Conservation (phyloP, 106 monocot genomes). For the Dioscorea dumetorum region DNA sequence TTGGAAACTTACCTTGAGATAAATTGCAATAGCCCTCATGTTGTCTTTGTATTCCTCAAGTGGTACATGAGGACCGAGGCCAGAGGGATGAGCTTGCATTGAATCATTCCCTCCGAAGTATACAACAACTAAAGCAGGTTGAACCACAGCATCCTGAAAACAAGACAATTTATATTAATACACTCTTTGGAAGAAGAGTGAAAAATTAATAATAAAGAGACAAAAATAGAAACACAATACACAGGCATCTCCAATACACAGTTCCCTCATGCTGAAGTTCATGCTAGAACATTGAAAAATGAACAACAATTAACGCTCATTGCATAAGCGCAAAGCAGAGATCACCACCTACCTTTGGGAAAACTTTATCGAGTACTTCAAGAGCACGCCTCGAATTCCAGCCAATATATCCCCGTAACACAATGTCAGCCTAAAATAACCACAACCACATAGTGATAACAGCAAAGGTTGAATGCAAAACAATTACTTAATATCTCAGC, state of each 20-base stretch:
- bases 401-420: conserved; percentile 54
- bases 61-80: conserved; percentile 85
- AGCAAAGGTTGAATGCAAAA: no score
- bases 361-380: conserved; percentile 55
- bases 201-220: no score
- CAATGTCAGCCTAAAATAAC: conserved; percentile 48
- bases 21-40: conserved; percentile 63
- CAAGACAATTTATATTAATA: neutral
- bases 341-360: conserved; percentile 42
- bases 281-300: no score
- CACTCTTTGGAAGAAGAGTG: no score
- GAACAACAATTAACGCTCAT: neutral
- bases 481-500: no score
- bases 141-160: conserved; percentile 48
- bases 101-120: conserved; percentile 96
- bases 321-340: neutral
- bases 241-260: no score
- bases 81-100: conserved; percentile 65
- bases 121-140: conserved; percentile 75
- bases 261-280: no score
- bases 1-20: conserved; percentile 47
- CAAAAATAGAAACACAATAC: no score
- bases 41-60: conserved; percentile 75
- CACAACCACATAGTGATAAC: no score
- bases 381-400: conserved; percentile 74